A percentile compares a stretch with the other conserved stretches of the same genome.
These are phyloP conservation scores for Solanum hybrid DNA, from an alignment of 305 asterid species.

Conservation along the genomic window DNA sequence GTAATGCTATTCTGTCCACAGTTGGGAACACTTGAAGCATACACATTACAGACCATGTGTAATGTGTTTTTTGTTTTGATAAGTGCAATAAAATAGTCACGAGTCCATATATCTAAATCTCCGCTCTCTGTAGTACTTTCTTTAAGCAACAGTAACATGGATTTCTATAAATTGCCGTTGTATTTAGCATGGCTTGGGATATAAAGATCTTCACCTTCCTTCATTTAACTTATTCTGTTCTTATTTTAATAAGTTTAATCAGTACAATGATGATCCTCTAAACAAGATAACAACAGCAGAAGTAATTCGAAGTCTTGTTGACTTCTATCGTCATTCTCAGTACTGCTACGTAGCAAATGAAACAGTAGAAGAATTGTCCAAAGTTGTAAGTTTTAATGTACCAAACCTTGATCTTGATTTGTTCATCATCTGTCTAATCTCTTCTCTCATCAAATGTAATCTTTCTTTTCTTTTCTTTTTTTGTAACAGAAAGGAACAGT, in stretches of 20 bases:
- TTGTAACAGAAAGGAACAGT: constrained; percentile 72
- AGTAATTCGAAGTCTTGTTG: constrained; percentile 42
- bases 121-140: neutral
- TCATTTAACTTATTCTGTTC: neutral
- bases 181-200: neutral
- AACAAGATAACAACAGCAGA: constrained; percentile 74
- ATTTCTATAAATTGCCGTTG: neutral
- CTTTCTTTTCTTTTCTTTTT: neutral
- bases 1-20: neutral
- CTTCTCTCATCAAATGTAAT: neutral
- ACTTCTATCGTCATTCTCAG: constrained; percentile 49
- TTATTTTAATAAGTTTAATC: neutral
- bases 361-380: constrained; percentile 79
- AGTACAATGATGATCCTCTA: constrained; percentile 63
- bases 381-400: constrained; percentile 54
- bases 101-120: neutral
- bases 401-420: neutral
- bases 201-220: neutral
- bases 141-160: neutral
- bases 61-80: neutral
- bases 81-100: neutral
- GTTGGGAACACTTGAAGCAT: neutral
- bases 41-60: neutral
- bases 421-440: neutral
- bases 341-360: constrained; percentile 46